These are phyloP conservation scores for Acanthamoeba culbertsoni DNA, from an alignment of 208 protist species.

Conservation along the genomic window DNA sequence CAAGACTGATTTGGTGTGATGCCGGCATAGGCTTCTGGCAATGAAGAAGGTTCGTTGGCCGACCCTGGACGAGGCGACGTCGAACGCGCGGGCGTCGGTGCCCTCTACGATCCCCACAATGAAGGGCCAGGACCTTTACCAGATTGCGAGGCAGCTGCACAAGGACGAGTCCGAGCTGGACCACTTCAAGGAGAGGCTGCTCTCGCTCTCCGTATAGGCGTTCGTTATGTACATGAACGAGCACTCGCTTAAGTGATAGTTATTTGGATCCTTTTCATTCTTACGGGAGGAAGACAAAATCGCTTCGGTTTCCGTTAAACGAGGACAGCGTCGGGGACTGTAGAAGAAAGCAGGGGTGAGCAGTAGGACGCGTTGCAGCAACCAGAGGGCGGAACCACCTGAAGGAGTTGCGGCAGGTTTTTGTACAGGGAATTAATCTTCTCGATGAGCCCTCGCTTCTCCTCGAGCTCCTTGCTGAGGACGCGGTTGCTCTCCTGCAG, in stretches of 20 bases:
- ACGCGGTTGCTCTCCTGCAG: constrained; percentile 16
- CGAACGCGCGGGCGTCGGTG: background rate
- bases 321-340: background rate
- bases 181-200: background rate
- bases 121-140: background rate
- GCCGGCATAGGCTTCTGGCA: background rate
- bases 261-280: background rate
- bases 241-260: too few relatives aligned
- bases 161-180: background rate
- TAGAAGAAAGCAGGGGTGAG: background rate
- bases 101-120: background rate
- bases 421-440: constrained; percentile 51
- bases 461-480: background rate
- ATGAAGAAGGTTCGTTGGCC: constrained; percentile 47
- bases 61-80: background rate
- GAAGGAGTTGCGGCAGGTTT: background rate
- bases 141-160: background rate
- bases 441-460: constrained; percentile 15
- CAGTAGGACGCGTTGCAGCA: background rate
- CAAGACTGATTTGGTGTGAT: background rate
- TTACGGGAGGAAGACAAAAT: background rate
- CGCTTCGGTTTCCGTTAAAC: background rate
- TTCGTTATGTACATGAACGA: background rate
- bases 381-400: background rate
- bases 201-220: background rate